Base-by-base conservation (phyloP, 352 stramenopile genomes). In the Plasmopara muralis region DNA sequence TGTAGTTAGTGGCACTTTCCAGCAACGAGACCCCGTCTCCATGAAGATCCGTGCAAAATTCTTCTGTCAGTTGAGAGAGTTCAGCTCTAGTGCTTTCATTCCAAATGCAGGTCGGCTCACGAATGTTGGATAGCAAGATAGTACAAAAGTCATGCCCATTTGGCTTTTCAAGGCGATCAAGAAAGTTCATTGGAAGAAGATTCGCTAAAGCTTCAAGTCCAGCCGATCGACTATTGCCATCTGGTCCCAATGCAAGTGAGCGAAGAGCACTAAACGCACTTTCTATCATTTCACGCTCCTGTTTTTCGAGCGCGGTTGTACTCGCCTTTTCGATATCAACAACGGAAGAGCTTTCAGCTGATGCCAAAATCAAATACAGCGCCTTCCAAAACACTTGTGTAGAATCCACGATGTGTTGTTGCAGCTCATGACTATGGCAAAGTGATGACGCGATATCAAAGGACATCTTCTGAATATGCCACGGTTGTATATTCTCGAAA, bases 361-460 rank as follows among this genome's bases (percentile, higher is more conserved):
- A 85, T 9, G 74, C 76, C 31, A 91, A 53, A 30, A 91, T 81
- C 34, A 91, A 62, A 48, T 91, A 88, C 14, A 91, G 53, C 2
- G 72, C 76, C 55, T 87, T 83, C 81, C 81, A 91, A 48, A 91
- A 91, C 9, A 91, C 51, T 9, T 80, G 68, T 6, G 77, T 88
- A 15, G 66, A 74, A 20, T 62, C 47, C 34, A 89, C 70, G 12
- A 91, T 78, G 58, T 88, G 72, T 15, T 83, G 57, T 50, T 87
- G 81, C 0, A 91, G 56, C 6, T 66, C 63, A 12, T 37, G 57
- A 34, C 68, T 83, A 9, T 62, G 60, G 41, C 77, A 89, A 29
- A 91, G 60, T n/a, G 77, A 74, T 20, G 74, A 72, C 28, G 85
- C 78, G 35, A 89, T 84, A 28, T 83, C 78, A 57, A 87, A 91